Conservation (phyloP, 768 basidiomycete genomes). For the Gautieria morchelliformis region DNA sequence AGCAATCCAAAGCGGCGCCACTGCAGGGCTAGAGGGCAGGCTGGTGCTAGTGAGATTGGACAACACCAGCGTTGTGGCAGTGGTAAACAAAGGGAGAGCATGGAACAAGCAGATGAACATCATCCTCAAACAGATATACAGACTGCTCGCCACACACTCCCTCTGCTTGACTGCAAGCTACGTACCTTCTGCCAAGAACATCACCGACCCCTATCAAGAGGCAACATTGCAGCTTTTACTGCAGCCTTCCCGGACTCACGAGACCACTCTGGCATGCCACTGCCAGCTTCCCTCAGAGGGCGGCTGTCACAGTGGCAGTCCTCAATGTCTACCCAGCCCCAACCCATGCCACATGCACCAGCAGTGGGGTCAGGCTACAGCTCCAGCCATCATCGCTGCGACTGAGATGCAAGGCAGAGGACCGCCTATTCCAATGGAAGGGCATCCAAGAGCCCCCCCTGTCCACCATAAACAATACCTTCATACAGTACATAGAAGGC, state of each 20-base stretch:
- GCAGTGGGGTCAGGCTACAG: no score
- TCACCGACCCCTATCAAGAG: constrained; percentile 24
- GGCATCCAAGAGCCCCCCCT: constrained; percentile 23
- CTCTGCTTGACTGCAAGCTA: constrained; percentile 12
- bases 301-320: no score
- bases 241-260: no score
- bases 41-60: no score
- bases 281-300: no score
- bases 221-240: no score
- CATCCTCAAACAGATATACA: constrained; percentile 19
- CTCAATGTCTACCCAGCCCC: no score
- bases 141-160: constrained; percentile 8
- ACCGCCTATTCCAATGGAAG: constrained; percentile 22
- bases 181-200: constrained; percentile 19
- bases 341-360: no score
- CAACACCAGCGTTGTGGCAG: no score
- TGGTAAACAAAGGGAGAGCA: no score
- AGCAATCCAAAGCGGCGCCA: no score
- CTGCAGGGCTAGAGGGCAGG: constrained; percentile 30
- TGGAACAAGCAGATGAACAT: constrained; percentile 21
- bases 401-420: constrained; percentile 16
- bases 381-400: constrained; percentile 15
- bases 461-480: constrained; percentile 13
- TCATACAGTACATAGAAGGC: constrained; percentile 10
- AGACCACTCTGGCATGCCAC: no score